Percentiles rank a stretch among this genome's conserved stretches.
Evolutionary conservation across 129 eudicot genomes (phyloP).

Genomic region (Saposhnikovia divaricata): DNA sequence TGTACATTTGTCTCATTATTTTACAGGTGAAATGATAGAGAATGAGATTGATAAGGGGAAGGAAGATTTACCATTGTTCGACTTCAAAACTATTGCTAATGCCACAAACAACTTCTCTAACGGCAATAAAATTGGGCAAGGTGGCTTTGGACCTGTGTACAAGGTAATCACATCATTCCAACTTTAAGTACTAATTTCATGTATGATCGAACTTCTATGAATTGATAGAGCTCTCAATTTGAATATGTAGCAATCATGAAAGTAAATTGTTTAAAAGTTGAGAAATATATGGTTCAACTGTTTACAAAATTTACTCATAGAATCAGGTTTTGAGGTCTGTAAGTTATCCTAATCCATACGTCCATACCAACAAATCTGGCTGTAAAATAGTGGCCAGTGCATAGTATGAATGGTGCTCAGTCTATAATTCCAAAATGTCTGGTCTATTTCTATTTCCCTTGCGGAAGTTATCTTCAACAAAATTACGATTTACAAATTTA

Average conservation of each 20-base stretch:
- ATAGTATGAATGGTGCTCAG: not conserved
- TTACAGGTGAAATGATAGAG: not conserved
- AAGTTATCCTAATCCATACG: not conserved
- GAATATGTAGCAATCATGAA: not conserved
- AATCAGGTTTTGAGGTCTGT: not conserved
- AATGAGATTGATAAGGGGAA: not conserved
- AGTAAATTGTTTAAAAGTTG: not conserved
- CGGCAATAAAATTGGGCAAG: not conserved
- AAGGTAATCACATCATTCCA: not conserved
- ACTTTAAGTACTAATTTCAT: not conserved
- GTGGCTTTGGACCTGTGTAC: conserved; percentile 11
- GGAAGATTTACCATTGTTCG: conserved; percentile 7
- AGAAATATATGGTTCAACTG: not conserved
- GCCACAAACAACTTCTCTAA: not conserved
- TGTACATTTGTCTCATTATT: not conserved
- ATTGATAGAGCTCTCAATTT: not conserved
- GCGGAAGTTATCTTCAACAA: not conserved
- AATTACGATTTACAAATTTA: not conserved
- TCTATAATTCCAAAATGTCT: not conserved
- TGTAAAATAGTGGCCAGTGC: not conserved
- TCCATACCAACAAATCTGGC: not conserved
- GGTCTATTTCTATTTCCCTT: not conserved
- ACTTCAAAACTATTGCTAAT: conserved; percentile 3
- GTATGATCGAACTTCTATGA: not conserved
- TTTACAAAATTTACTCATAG: not conserved